Percentiles rank a stretch among this genome's conserved stretches.
These are phyloP conservation scores for Hemileccinum hortonii DNA, from an alignment of 1,284 basidiomycete species.

Conservation along the genomic window DNA sequence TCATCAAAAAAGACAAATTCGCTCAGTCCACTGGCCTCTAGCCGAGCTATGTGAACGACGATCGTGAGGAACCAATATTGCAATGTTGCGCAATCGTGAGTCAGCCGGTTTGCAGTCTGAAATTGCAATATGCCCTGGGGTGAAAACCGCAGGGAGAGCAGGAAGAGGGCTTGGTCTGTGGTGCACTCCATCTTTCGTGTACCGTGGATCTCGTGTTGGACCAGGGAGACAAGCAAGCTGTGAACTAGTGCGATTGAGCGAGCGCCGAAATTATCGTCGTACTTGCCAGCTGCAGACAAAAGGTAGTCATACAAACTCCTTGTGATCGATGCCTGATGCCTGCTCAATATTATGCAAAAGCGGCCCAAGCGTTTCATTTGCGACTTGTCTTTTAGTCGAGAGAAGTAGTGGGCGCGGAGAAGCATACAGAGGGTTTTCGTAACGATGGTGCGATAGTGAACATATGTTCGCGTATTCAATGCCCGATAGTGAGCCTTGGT, in stretches of 20 bases:
- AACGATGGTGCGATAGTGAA: background rate
- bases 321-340: background rate
- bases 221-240: background rate
- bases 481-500: conserved; percentile 4
- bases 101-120: background rate
- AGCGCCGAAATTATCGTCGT: background rate
- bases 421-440: conserved; percentile 4
- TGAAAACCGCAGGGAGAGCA: background rate
- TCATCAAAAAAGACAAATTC: background rate
- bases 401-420: background rate
- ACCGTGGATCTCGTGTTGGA: conserved; percentile 3
- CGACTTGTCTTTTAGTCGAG: background rate
- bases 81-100: background rate
- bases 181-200: conserved; percentile 6
- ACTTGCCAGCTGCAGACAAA: background rate
- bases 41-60: background rate
- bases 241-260: background rate
- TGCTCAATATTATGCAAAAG: background rate
- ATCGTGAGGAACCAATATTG: conserved; percentile 1
- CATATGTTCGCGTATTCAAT: background rate
- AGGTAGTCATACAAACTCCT: background rate
- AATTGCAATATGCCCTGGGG: background rate
- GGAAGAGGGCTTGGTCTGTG: background rate
- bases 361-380: background rate
- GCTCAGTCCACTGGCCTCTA: background rate